These are phyloP conservation scores for Claviceps citrina DNA, from an alignment of 2,329 filamentous ascomycete genomes.

Conservation along the genomic window DNA sequence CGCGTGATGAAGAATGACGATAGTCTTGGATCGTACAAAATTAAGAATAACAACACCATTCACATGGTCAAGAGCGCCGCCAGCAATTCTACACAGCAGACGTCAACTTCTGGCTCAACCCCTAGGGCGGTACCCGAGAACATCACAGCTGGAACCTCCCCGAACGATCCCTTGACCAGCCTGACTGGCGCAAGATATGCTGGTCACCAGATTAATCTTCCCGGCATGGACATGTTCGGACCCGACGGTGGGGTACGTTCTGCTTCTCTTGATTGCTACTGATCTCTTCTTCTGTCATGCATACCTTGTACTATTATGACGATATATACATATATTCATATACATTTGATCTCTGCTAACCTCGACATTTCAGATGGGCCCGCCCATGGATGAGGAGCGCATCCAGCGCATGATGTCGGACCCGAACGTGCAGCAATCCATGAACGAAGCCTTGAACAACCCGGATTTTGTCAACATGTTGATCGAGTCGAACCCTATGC, in stretches of 20 bases:
- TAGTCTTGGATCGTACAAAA: slow-evolving; percentile 72
- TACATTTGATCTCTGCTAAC: slow-evolving; percentile 17
- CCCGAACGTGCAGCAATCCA: slow-evolving; percentile 68
- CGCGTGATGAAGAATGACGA: slow-evolving; percentile 93
- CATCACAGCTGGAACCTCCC: slow-evolving; percentile 59
- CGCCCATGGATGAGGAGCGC: slow-evolving; percentile 64
- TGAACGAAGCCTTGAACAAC: slow-evolving; percentile 93
- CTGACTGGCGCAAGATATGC: slow-evolving; percentile 89
- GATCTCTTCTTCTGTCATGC: background rate
- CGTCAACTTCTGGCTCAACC: slow-evolving; percentile 26
- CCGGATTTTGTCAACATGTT: slow-evolving; percentile 90
- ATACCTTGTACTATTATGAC: no score
- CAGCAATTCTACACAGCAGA: slow-evolving; percentile 50
- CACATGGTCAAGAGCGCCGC: slow-evolving; percentile 93
- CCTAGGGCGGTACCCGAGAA: slow-evolving; percentile 46
- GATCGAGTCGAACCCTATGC: slow-evolving; percentile 78
- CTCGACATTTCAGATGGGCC: slow-evolving; percentile 55
- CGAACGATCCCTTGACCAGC: slow-evolving; percentile 78
- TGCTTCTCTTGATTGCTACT: background rate
- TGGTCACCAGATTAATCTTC: slow-evolving; percentile 68
- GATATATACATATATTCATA: no score
- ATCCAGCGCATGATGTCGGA: slow-evolving; percentile 77
- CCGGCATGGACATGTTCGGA: slow-evolving; percentile 77
- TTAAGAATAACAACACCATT: slow-evolving; percentile 89
- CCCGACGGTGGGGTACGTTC: slow-evolving; percentile 78